These are phyloP conservation scores for Aspergillus brasiliensis DNA, from an alignment of 2,329 filamentous ascomycete species.

Conservation along the genomic window DNA sequence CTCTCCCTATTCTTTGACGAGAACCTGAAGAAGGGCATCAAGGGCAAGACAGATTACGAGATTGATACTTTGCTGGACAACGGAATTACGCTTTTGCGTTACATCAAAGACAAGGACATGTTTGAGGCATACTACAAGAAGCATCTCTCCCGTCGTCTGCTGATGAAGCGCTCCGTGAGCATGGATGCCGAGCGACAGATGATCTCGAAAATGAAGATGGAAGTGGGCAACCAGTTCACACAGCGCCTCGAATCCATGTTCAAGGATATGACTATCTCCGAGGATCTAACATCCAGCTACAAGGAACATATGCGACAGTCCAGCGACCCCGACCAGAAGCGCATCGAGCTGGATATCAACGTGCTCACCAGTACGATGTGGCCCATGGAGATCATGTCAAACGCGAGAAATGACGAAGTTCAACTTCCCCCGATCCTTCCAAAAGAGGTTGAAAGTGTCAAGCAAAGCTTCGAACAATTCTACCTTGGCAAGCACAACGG, in stretches of 20 bases:
- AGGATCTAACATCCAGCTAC: conserved; percentile 78
- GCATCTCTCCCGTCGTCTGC: conserved; percentile 81
- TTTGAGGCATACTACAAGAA: conserved; percentile 99
- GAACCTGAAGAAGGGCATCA: conserved; percentile 89
- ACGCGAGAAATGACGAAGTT: conserved; percentile 52
- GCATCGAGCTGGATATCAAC: conserved; percentile 77
- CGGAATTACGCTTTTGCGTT: conserved; percentile 83
- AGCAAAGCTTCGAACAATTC: conserved; percentile 83
- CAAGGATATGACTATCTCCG: conserved; percentile 87
- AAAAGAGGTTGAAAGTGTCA: conserved; percentile 70
- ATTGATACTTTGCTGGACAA: conserved; percentile 84
- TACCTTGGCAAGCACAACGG: conserved; percentile 88
- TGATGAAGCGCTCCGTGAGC: conserved; percentile 87
- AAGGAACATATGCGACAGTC: conserved; percentile 66
- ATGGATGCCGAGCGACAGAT: conserved; percentile 93
- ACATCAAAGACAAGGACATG: conserved; percentile 87
- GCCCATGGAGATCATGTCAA: conserved; percentile 85
- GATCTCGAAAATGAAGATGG: conserved; percentile 95
- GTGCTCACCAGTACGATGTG: conserved; percentile 93
- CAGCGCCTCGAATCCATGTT: conserved; percentile 96
- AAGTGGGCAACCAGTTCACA: conserved; percentile 92
- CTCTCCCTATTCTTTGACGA: conserved; percentile 97
- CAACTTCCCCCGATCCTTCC: conserved; percentile 69
- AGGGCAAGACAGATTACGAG: conserved; percentile 87
- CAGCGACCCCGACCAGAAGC: conserved; percentile 60